A percentile compares a stretch with the other conserved stretches of the same genome.
phyloP scores from a whole-genome alignment of 768 basidiomycete species.

The Kwoniella sp. region DNA sequence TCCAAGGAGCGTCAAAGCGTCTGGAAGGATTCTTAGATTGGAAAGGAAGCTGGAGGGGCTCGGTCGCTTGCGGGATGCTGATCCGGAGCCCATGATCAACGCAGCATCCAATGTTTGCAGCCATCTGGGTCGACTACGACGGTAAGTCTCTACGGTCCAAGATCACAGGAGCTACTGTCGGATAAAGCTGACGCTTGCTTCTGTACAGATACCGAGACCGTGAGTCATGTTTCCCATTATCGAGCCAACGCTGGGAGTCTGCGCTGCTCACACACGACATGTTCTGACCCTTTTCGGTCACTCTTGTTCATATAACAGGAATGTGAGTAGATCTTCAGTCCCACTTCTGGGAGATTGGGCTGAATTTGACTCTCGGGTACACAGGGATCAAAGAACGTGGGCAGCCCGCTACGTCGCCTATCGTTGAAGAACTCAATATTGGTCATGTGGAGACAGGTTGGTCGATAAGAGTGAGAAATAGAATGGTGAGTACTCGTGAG shows the following conservation, averaged over 20 bases:
- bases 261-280: too few relatives aligned
- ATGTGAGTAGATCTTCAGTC: conserved; percentile 31
- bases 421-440: conserved; percentile 54
- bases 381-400: conserved; percentile 56
- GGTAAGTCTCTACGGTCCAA: conserved; percentile 24
- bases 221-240: too few relatives aligned
- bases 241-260: too few relatives aligned
- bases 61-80: not conserved
- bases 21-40: not conserved
- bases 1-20: too few relatives aligned
- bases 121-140: conserved; percentile 56
- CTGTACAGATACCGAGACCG: conserved; percentile 50
- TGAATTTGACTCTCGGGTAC: too few relatives aligned
- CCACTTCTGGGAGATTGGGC: not conserved
- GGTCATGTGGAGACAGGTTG: conserved; percentile 55
- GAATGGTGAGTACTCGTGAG: conserved; percentile 52
- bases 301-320: conserved; percentile 24
- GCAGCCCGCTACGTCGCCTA: conserved; percentile 55
- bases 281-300: not conserved
- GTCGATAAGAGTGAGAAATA: conserved; percentile 54
- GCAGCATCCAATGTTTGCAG: conserved; percentile 57
- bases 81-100: too few relatives aligned
- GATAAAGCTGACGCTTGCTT: not conserved
- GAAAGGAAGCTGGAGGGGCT: not conserved
- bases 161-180: not conserved